These are phyloP conservation scores for Clitopilus hobsonii DNA, from an alignment of 768 basidiomycete genomes.

Conservation along the genomic window DNA sequence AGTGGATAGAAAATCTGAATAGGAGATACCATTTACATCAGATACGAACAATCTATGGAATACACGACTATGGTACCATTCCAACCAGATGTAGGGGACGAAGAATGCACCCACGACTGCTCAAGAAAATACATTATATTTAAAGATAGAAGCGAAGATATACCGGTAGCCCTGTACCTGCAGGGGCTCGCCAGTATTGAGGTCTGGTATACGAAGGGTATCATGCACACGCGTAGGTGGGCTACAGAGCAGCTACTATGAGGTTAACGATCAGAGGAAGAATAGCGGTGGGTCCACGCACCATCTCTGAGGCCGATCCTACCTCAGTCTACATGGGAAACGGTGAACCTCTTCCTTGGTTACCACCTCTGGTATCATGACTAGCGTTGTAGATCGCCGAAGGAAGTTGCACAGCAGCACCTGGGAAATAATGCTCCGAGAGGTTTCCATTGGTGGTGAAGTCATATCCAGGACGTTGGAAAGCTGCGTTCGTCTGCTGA, in stretches of 20 bases:
- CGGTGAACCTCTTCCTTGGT: too few relatives aligned
- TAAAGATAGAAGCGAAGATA: too few relatives aligned
- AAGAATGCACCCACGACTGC: not conserved
- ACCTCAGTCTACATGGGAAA: too few relatives aligned
- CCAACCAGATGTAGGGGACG: not conserved
- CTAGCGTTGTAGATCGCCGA: not conserved
- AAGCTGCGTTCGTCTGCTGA: not conserved
- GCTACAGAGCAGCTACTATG: not conserved
- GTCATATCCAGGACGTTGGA: constrained; percentile 17
- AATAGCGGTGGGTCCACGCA: too few relatives aligned
- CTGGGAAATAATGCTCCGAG: constrained; percentile 4
- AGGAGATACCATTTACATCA: not conserved
- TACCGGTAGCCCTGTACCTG: too few relatives aligned
- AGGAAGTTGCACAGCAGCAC: not conserved
- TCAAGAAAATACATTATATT: not conserved
- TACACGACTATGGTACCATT: not conserved
- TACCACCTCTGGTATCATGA: too few relatives aligned
- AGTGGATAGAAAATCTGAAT: not conserved
- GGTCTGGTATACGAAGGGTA: too few relatives aligned
- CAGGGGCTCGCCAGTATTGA: too few relatives aligned
- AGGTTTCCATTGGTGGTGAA: constrained; percentile 8
- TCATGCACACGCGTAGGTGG: not conserved
- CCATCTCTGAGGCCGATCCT: too few relatives aligned
- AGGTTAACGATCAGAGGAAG: not conserved
- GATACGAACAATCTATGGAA: not conserved